Evolutionary conservation across 2,329 filamentous ascomycete species (phyloP).

Genomic region (Ascochyta fabae): DNA sequence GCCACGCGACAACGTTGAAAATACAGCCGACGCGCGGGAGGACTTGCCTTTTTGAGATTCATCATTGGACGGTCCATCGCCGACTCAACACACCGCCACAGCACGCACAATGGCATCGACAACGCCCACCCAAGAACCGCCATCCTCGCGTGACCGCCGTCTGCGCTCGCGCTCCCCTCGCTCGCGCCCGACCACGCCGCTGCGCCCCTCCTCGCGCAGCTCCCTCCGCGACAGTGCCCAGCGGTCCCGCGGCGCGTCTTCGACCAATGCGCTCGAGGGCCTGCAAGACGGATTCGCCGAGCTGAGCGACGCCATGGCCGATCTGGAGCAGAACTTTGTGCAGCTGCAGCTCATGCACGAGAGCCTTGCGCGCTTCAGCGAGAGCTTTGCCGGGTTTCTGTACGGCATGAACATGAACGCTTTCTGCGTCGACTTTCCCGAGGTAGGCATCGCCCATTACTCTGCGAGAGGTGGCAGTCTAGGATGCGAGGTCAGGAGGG

Average conservation of each 20-base stretch:
- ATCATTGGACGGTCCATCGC: not conserved
- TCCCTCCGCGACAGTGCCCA: slow-evolving; percentile 70
- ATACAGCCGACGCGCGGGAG: no score
- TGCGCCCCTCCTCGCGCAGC: slow-evolving; percentile 87
- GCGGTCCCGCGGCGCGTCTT: slow-evolving; percentile 51
- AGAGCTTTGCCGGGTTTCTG: slow-evolving; percentile 93
- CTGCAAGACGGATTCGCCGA: slow-evolving; percentile 94
- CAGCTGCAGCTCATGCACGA: slow-evolving; percentile 97
- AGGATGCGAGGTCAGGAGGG: no score
- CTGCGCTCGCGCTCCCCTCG: slow-evolving; percentile 59
- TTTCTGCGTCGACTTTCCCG: slow-evolving; percentile 96
- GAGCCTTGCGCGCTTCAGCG: slow-evolving; percentile 88
- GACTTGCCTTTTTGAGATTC: no score
- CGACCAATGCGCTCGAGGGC: slow-evolving; percentile 74
- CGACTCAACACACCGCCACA: not conserved
- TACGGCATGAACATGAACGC: slow-evolving; percentile 99
- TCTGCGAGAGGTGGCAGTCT: not conserved
- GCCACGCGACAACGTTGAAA: no score
- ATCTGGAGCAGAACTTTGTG: slow-evolving; percentile 96
- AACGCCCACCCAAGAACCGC: slow-evolving; percentile 32
- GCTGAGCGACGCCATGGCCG: slow-evolving; percentile 90
- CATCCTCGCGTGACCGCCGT: slow-evolving; percentile 29
- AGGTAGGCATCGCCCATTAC: slow-evolving; percentile 61
- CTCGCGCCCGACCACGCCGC: slow-evolving; percentile 87
- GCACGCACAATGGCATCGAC: slow-evolving; percentile 29